Evolutionary conservation across 371 early-diverging fungal genomes (phyloP), one percentile per base, ranked within the genome.

Genomic region (Mucor velutinosus): DNA sequence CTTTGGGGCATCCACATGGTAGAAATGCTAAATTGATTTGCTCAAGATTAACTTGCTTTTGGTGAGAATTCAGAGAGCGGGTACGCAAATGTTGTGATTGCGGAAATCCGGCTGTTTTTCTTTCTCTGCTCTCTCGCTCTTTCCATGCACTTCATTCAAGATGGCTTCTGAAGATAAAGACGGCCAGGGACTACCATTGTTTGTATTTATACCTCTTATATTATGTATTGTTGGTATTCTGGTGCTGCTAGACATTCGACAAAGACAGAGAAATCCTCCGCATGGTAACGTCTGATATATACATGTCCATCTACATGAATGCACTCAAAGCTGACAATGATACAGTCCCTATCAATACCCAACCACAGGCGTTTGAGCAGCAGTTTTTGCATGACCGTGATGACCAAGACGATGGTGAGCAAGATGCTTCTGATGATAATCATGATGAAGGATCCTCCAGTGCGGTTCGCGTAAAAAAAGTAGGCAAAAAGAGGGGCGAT

Each of bases 401-500:
- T 2, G 62, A 70, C 7, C 27, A 60, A 7, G 66, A 61, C 60
- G 73, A 64, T 33, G 66, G 64, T 17, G 64, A 17, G 6, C 62
- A 39, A 1, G 81, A 70, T 2, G 62, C 56, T 0, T 65, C 60
- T 7, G 66, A 64, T 0, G 74, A 73, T 25, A 74, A 81, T 37
- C 70, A 63, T 15, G 80, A 72, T 2, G 81, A 76, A 63, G 86
- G 84, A 0, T 78, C 86, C 4, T 83, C 85, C 1, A 76, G 72
- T 17, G 70, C 76, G 10, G 63, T 76, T 4, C 76, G 77, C 4
- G 67, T 84, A 7, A 79, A 70, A 62, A 81, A 76, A 64, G 72
- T 85, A 37, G 87, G 87, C n/a, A 85, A 82, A 51, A 86, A 86
- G 60, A 72, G 77, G 64, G 87, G 83, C 0, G 83, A 85, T 49